A percentile compares a stretch with the other conserved stretches of the same genome.
Evolutionary conservation across 2,329 filamentous ascomycete genomes (phyloP).

Genomic region (Ophiostoma sp.): DNA sequence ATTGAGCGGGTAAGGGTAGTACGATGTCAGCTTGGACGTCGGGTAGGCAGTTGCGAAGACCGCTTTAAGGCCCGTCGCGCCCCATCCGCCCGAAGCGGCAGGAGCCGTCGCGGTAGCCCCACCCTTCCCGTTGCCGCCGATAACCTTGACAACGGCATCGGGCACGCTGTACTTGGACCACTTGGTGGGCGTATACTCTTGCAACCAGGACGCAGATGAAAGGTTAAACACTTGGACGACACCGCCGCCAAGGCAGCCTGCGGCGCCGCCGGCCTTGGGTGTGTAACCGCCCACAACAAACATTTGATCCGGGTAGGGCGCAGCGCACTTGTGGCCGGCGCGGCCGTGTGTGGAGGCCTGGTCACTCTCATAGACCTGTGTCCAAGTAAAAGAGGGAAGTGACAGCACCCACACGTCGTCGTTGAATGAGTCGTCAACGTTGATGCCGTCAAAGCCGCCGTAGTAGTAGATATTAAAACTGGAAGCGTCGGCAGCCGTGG

Average conservation of each 20-base stretch:
- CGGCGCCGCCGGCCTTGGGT: constrained; percentile 33
- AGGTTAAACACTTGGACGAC: constrained; percentile 71
- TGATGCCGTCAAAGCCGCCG: constrained; percentile 66
- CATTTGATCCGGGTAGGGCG: constrained; percentile 78
- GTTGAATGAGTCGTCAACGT: constrained; percentile 42
- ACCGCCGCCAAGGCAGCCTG: constrained; percentile 51
- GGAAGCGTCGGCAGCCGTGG: constrained; percentile 67
- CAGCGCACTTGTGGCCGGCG: constrained; percentile 73
- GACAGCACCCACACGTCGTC: constrained; percentile 82
- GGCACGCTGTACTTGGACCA: constrained; percentile 71
- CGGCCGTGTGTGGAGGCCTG: constrained; percentile 54
- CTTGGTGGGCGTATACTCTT: constrained; percentile 65
- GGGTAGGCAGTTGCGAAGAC: constrained; percentile 60
- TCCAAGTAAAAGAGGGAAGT: constrained; percentile 79
- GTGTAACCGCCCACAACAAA: constrained; percentile 70
- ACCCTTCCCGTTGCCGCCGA: constrained; percentile 67
- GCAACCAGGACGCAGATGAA: constrained; percentile 67
- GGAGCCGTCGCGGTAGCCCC: constrained; percentile 70
- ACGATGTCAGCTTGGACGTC: constrained; percentile 56
- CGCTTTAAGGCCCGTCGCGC: constrained; percentile 46
- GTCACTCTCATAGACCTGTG: constrained; percentile 49
- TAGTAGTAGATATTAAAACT: constrained; percentile 86
- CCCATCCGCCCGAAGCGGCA: constrained; percentile 55
- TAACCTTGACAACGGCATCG: constrained; percentile 58
- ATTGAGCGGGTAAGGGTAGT: constrained; percentile 59